Evolutionary conservation across 2,329 filamentous ascomycete genomes (phyloP).

Genomic region (Cladophialophora bantiana): DNA sequence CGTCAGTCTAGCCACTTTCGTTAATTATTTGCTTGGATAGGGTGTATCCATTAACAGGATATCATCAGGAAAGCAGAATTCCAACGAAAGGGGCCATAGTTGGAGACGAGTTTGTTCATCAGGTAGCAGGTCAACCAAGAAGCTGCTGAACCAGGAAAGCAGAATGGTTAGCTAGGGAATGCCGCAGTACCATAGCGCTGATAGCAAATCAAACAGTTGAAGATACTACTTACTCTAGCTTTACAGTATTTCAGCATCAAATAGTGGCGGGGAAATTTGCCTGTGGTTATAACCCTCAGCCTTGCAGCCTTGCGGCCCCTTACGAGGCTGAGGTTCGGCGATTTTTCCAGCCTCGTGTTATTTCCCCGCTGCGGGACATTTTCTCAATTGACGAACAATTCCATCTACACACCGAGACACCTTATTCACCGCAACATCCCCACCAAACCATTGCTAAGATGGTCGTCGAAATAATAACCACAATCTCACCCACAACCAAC

Average conservation of each 20-base stretch:
- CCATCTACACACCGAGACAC: neutral
- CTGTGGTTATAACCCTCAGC: neutral
- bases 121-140: neutral
- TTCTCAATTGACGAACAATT: conserved; percentile 1
- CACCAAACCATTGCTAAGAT: conserved; percentile 40
- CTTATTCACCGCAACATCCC: neutral
- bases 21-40: too few species aligned
- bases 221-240: neutral
- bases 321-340: neutral
- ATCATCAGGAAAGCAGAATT: too few species aligned
- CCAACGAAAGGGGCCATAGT: too few species aligned
- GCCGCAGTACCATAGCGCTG: neutral
- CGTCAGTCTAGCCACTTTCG: too few species aligned
- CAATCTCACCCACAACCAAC: conserved; percentile 90
- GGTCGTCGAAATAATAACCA: conserved; percentile 68
- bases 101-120: too few species aligned
- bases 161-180: neutral
- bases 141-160: neutral
- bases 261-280: too few species aligned
- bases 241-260: neutral
- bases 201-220: neutral
- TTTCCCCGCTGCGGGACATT: conserved; percentile 23
- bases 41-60: too few species aligned
- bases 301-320: neutral
- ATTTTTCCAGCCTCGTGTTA: conserved; percentile 4